Percentiles rank a stretch among this genome's conserved stretches.
Conservation (phyloP, 805 yeast species). For the Candida lessepsii region DNA sequence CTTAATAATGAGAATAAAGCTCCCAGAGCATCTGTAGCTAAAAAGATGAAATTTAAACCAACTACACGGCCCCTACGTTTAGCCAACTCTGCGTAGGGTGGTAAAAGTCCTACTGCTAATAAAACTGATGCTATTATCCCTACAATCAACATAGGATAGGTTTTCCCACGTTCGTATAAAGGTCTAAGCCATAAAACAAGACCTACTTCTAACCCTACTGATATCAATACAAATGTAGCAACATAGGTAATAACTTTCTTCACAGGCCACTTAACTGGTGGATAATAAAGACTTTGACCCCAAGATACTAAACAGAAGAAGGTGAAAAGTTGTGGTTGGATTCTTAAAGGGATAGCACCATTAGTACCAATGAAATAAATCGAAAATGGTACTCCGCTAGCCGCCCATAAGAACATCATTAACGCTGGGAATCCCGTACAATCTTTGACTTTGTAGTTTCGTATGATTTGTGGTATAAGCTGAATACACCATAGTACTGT, state of each 20-base stretch:
- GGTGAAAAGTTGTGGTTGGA: slow-evolving; percentile 87
- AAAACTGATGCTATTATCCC: slow-evolving; percentile 79
- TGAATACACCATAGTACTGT: slow-evolving; percentile 94
- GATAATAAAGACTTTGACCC: slow-evolving; percentile 60
- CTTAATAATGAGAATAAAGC: slow-evolving; percentile 72
- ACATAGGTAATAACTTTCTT: slow-evolving; percentile 37
- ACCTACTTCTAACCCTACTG: slow-evolving; percentile 66
- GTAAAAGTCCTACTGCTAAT: slow-evolving; percentile 74
- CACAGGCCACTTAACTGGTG: slow-evolving; percentile 52
- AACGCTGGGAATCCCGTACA: slow-evolving; percentile 86
- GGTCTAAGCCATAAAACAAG: slow-evolving; percentile 69
- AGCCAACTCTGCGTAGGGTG: slow-evolving; percentile 83
- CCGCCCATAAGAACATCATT: slow-evolving; percentile 82
- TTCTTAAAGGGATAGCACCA: slow-evolving; percentile 72
- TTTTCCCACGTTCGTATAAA: slow-evolving; percentile 45
- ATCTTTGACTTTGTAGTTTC: slow-evolving; percentile 72
- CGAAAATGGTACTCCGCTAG: slow-evolving; percentile 78
- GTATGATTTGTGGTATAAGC: slow-evolving; percentile 77
- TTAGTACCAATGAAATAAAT: slow-evolving; percentile 75
- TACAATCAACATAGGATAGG: slow-evolving; percentile 78
- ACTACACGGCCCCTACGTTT: slow-evolving; percentile 81
- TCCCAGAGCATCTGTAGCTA: slow-evolving; percentile 74
- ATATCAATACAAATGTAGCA: slow-evolving; percentile 37
- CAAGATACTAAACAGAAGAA: slow-evolving; percentile 67
- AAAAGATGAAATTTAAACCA: slow-evolving; percentile 82